A percentile compares a stretch with the other conserved stretches of the same genome.
Conservation (phyloP, 495 filamentous ascomycete species). For the Durotheca rogersii region DNA sequence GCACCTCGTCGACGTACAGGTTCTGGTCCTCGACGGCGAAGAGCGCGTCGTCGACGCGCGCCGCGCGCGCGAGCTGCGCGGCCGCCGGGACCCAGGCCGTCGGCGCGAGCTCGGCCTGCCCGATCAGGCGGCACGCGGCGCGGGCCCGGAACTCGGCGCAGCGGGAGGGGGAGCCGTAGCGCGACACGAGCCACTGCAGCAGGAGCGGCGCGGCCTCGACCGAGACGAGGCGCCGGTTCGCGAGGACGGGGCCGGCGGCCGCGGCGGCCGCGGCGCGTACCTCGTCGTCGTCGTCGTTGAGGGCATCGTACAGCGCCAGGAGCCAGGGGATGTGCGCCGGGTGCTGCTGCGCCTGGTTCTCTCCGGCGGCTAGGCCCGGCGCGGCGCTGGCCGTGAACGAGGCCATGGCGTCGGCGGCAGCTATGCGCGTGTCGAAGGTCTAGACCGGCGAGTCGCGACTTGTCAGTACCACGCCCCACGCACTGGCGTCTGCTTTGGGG, state of each 20-base stretch:
- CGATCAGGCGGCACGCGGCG: conserved; percentile 39
- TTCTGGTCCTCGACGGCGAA: conserved; percentile 92
- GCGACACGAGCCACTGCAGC: conserved; percentile 35
- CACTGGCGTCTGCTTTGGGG: too few species aligned
- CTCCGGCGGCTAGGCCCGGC: conserved; percentile 31
- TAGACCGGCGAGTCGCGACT: conserved; percentile 28
- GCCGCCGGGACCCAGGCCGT: conserved; percentile 43
- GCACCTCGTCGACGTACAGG: conserved; percentile 75
- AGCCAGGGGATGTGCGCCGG: conserved; percentile 42
- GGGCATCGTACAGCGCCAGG: conserved; percentile 51
- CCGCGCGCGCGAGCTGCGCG: conserved; percentile 48
- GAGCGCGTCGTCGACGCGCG: conserved; percentile 66
- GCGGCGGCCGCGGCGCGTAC: conserved; percentile 65
- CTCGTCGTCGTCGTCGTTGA: conserved; percentile 92
- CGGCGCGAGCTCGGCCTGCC: conserved; percentile 19
- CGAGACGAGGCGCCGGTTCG: conserved; percentile 36
- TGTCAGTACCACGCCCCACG: too few species aligned
- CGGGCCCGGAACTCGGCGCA: conserved; percentile 37
- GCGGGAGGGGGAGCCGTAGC: conserved; percentile 25
- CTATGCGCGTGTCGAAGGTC: conserved; percentile 66
- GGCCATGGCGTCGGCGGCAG: conserved; percentile 48
- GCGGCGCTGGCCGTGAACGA: conserved; percentile 34
- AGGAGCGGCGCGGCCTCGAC: conserved; percentile 43
- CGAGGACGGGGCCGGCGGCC: conserved; percentile 43
- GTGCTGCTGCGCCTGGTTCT: conserved; percentile 16